Evolutionary conservation across 441 rosid species (phyloP).

Genomic region (Erysimum cheiri): DNA sequence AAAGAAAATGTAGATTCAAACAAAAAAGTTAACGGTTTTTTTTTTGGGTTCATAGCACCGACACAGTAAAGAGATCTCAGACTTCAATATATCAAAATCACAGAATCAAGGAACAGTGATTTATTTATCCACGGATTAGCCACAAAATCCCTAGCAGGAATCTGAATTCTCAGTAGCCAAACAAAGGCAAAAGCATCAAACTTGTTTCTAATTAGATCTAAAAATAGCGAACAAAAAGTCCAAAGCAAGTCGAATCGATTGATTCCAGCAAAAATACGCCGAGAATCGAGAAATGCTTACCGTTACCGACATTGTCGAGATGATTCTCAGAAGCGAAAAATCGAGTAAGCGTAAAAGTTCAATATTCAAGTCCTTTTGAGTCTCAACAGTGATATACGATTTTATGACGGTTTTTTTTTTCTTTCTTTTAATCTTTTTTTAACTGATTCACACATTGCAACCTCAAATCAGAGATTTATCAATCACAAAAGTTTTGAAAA

Average conservation of each 20-base stretch:
- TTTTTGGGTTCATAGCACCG: not conserved
- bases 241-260: conserved; percentile 6
- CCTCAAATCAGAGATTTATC: too few species aligned
- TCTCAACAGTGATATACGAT: not conserved
- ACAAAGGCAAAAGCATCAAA: not conserved
- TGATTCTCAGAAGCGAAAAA: not conserved
- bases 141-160: not conserved
- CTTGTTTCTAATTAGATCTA: conserved; percentile 14
- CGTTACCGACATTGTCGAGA: conserved; percentile 41
- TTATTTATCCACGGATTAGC: not conserved
- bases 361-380: not conserved
- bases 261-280: not conserved
- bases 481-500: not conserved
- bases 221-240: not conserved
- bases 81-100: not conserved
- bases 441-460: not conserved
- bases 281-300: conserved; percentile 25
- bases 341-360: not conserved
- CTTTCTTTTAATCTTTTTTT: not conserved
- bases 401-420: not conserved
- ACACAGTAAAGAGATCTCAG: conserved; percentile 17
- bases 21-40: not conserved
- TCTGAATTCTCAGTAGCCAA: not conserved
- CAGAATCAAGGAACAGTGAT: not conserved
- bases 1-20: conserved; percentile 21